phyloP scores from a whole-genome alignment of 768 basidiomycete species.

The Boletus vermiculosoides region DNA sequence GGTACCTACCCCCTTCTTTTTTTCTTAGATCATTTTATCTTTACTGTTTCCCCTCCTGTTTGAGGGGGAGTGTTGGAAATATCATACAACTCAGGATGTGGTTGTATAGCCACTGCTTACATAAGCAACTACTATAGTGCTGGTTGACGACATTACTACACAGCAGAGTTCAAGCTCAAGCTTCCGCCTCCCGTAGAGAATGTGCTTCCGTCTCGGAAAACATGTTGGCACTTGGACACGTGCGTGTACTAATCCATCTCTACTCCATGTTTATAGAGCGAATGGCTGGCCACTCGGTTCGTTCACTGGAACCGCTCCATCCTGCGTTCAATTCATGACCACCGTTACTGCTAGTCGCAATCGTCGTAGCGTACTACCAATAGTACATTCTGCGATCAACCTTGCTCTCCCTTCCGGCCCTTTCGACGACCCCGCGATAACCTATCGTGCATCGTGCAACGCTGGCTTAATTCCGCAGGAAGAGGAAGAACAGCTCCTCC shows the following conservation, averaged over 20 bases:
- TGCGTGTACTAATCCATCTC: neutral
- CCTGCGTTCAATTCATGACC: neutral
- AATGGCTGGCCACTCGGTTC: neutral
- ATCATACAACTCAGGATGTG: too few relatives aligned
- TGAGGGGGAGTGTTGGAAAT: too few relatives aligned
- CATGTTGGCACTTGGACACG: neutral
- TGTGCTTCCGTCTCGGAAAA: neutral
- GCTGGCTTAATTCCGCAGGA: neutral
- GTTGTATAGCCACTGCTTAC: too few relatives aligned
- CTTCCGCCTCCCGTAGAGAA: neutral
- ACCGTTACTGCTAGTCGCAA: neutral
- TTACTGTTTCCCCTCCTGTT: too few relatives aligned
- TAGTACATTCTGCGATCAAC: constrained; percentile 27
- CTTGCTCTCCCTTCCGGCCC: constrained; percentile 26
- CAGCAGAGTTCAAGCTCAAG: too few relatives aligned
- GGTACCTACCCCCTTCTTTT: too few relatives aligned
- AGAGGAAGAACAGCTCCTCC: constrained; percentile 23
- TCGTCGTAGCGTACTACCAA: constrained; percentile 17
- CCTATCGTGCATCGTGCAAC: constrained; percentile 22
- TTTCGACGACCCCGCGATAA: constrained; percentile 15
- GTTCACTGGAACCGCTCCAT: neutral
- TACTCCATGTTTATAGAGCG: neutral
- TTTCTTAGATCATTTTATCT: too few relatives aligned
- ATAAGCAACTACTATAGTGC: too few relatives aligned
- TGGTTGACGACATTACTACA: too few relatives aligned